Evolutionary conservation across 208 protist genomes (phyloP), one percentile per base, ranked within the genome.

Genomic region (Trypanosoma mega): DNA sequence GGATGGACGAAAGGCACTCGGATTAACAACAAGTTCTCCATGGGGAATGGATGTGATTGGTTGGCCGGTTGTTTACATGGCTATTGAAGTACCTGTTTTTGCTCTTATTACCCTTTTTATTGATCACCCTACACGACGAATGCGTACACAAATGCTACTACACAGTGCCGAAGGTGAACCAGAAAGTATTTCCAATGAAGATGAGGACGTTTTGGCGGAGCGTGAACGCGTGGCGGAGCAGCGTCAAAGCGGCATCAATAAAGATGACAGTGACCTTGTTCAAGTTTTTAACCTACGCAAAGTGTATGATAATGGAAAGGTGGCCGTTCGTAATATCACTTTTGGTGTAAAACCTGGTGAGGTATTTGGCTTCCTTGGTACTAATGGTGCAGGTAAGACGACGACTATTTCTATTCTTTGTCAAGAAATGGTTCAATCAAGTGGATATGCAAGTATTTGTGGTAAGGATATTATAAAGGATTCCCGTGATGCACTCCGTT

Each of bases 371-470:
- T 86, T 96, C 34, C 81, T 96, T 31, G 90, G 90, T 23, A 85
- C 80, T n/a, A 96, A 96, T 59, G 90, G 90, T 12, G 87, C 87
- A 3, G 87, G 87, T 33, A 96, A 96, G 72, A 94, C 85, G 9
- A 93, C 85, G 33, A 77, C 85, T 9, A 80, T 96, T 31, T 84
- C 78, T 12, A 92, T 93, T 30, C 67, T 96, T 14, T 84, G 74
- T 49, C 82, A 91, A 49, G 78, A 91, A 54, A 70, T 87, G 45
- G 60, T 69, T 27, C 68, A 85, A 20, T 92, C 86, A 8, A 72
- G 64, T 63, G 89, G 82, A 14, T 24, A 26, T 0, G 86, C 74
- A 0, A 73, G 67, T 20, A 62, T 92, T 0, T 72, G 72, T 46
- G 81, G 81, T 1, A 72, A 83, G 41, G 62, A 88, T 63, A 74